phyloP scores from a whole-genome alignment of 805 yeast genomes.

The Saturnispora bothae region DNA sequence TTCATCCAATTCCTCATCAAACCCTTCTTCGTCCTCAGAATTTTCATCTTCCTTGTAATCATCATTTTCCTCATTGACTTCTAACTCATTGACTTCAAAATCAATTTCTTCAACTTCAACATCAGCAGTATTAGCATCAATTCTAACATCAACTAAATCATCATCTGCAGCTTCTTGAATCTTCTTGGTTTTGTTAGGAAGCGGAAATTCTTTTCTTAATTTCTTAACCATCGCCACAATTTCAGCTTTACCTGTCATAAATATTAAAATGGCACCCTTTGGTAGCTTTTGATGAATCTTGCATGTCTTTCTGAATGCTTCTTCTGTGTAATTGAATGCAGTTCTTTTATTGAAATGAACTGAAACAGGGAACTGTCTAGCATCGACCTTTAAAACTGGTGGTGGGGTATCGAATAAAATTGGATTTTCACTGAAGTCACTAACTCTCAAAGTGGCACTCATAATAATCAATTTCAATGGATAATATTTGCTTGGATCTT shows the following conservation, averaged over 20 bases:
- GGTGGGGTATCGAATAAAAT: conserved; percentile 63
- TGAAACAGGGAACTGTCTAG: conserved; percentile 91
- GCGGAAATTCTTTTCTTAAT: conserved; percentile 60
- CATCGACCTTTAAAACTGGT: conserved; percentile 80
- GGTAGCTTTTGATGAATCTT: conserved; percentile 83
- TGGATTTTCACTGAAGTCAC: conserved; percentile 82
- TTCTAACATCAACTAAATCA: conserved; percentile 34
- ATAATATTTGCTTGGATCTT: conserved; percentile 37
- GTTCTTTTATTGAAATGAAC: conserved; percentile 83
- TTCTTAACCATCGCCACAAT: conserved; percentile 65
- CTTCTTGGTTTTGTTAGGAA: conserved; percentile 18
- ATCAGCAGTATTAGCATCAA: conserved; percentile 50
- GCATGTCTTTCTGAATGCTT: conserved; percentile 73
- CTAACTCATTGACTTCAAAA: conserved; percentile 34
- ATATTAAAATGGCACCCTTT: conserved; percentile 86
- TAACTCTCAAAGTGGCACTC: conserved; percentile 94
- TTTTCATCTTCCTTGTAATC: conserved; percentile 34
- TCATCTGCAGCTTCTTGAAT: conserved; percentile 12
- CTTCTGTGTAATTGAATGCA: conserved; percentile 67
- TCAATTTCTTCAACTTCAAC: conserved; percentile 86
- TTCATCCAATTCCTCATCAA: conserved; percentile 61
- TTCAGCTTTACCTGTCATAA: conserved; percentile 92
- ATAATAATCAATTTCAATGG: conserved; percentile 79
- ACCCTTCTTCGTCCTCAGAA: conserved; percentile 51
- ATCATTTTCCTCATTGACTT: conserved; percentile 30